These are phyloP conservation scores for Candida sojae DNA, from an alignment of 1,139 yeast species.

Conservation along the genomic window DNA sequence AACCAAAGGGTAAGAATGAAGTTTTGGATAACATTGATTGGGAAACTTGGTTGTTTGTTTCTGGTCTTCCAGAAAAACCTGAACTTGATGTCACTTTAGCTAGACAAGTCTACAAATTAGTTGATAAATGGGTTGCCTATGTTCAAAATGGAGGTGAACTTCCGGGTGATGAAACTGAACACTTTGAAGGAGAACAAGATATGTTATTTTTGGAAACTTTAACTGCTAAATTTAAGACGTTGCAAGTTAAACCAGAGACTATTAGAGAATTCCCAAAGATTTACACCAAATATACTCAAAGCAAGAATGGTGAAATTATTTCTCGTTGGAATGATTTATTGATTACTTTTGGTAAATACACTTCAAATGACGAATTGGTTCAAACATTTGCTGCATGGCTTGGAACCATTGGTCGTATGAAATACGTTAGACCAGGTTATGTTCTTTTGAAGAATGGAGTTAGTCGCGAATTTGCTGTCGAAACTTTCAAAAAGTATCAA, in stretches of 20 bases:
- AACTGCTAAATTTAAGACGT: slow-evolving; percentile 21
- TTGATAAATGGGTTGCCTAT: slow-evolving; percentile 25
- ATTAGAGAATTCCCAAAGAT: slow-evolving; percentile 22
- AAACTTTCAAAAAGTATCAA: slow-evolving; percentile 25
- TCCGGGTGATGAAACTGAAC: slow-evolving; percentile 19
- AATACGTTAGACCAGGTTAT: slow-evolving; percentile 45
- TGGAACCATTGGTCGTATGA: slow-evolving; percentile 47
- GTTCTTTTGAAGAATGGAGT: slow-evolving; percentile 28
- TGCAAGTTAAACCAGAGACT: slow-evolving; percentile 17
- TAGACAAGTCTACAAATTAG: slow-evolving; percentile 28
- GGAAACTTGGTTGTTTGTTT: slow-evolving; percentile 30
- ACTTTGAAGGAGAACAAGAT: slow-evolving; percentile 36
- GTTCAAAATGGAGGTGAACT: slow-evolving; percentile 10
- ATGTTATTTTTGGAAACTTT: slow-evolving; percentile 36
- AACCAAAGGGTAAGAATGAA: slow-evolving; percentile 19
- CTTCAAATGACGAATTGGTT: slow-evolving; percentile 20
- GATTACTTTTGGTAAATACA: slow-evolving; percentile 27
- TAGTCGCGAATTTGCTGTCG: slow-evolving; percentile 30
- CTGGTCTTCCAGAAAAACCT: slow-evolving; percentile 35
- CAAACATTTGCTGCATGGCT: slow-evolving; percentile 35
- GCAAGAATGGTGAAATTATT: slow-evolving; percentile 35
- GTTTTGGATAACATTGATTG: slow-evolving; percentile 25
- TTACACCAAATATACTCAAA: slow-evolving; percentile 26
- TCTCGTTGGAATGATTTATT: slow-evolving; percentile 33
- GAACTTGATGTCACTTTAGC: slow-evolving; percentile 34